Base-by-base conservation (phyloP, 768 basidiomycete species). In the Pisolithus orientalis region DNA sequence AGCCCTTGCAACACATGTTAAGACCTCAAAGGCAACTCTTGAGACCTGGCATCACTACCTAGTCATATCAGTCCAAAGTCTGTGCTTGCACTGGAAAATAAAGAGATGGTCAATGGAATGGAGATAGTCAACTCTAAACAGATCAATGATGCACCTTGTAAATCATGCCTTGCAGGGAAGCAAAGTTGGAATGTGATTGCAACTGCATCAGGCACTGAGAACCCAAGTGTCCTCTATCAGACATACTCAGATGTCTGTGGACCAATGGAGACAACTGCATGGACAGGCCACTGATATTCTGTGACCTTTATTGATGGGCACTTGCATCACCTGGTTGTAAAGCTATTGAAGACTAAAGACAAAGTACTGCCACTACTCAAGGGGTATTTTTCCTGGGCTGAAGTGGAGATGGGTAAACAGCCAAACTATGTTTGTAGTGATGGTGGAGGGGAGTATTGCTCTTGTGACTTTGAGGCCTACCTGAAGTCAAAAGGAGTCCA, bases 381-480 rank as follows among this genome's bases (percentile, higher is more conserved):
- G 10, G 44, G 37, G 0, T 62, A 60, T 56, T 21, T 65, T 17
- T 40, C 51, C 0, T 34, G 49, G 0, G 49, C 46, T 0, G 57
- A 65, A 44, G 44, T 48, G 1, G 34, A 61, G 17, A 59, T 55
- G 0, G 60, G 63, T 5, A 10, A 49, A 6, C 5, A 25, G 1
- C 25, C 65, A 6, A 62, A 68, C 40, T 38, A 32, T 14, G 44
- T 68, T 2, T 49, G 56, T 10, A 52, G 43, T 8, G 58, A 70
- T 49, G 55, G 57, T 25, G 61, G 67, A 9, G 57, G 61, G 1
- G 62, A 70, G 52, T 70, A 59, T 39, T 28, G 50, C 11, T 52
- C 17, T 10, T 32, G 7, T 5, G 48, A 24, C 5, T 54, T 55
- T 31, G 59, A 62, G 44, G 10, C 50, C 0, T 70, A 61, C 52